Base-by-base conservation (phyloP, 306 rosid genomes). In the Crataegus laevigata region DNA sequence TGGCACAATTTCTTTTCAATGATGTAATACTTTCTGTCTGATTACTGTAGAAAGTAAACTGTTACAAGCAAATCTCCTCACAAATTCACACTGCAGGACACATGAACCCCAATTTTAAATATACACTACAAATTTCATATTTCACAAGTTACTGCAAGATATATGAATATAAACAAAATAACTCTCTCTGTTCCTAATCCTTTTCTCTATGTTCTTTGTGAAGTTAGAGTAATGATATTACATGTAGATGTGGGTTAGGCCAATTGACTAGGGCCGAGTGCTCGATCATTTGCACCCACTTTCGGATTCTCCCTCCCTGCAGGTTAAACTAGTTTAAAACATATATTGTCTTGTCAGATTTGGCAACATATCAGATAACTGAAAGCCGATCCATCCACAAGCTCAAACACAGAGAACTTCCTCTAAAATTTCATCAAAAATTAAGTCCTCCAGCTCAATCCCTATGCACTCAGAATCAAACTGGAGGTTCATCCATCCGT, bases 401-500 rank as follows among this genome's bases (percentile, higher is more conserved):
- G 30, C 29, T 60, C 77, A 73, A 12, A 19, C 69, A 47, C 54
- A 47, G 1, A 47, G 51, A 40, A 85, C 73, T 75, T 90, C 94
- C 22, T 90, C 93, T 78, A 90, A 73, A 36, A 93, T 88, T 66
- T 89, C 91, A 73, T 90, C 79, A 75, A 93, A 86, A 86, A 90
- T 89, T 77, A 87, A 55, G 77, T 93, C 93, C 73, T 93, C 96
- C 13, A 90, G 47, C 84, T 86, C 94, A 82, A 89, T 83, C 55
- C 88, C 98, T 72, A 88, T 89, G 71, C 92, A 87, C 76, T 89
- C 98, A 24, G 87, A 80, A 52, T 93, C 93, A 85, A 89, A 93
- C 36, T 89, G 96, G 3, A 93, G 93, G 79, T 93, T 86, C 96
- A 89, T 87, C 96, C 96, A 90, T 17, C 94, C 91, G 82, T 89